A percentile compares a stretch with the other conserved stretches of the same genome.
phyloP scores from a whole-genome alignment of 1,139 yeast species.

The Pichia norvegensis region DNA sequence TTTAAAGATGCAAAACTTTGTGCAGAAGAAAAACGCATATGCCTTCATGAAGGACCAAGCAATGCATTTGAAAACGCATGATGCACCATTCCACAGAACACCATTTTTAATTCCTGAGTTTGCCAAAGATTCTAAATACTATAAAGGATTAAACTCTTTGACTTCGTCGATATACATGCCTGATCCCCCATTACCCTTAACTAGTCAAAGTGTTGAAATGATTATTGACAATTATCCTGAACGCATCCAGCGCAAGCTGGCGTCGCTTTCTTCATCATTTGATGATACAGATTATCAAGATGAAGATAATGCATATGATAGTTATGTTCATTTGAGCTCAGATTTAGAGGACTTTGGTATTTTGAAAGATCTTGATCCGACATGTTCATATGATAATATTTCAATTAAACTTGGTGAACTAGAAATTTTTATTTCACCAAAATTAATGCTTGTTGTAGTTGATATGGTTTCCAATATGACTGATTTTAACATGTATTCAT shows the following conservation, averaged over 20 bases:
- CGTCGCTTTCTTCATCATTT: constrained; percentile 4
- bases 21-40: constrained; percentile 43
- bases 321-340: constrained; percentile 6
- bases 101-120: constrained; percentile 59
- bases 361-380: constrained; percentile 16
- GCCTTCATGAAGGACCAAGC: constrained; percentile 50
- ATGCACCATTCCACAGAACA: constrained; percentile 74
- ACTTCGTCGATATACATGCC: constrained; percentile 61
- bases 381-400: constrained; percentile 45
- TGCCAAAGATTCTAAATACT: constrained; percentile 33
- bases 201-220: constrained; percentile 34
- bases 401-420: constrained; percentile 46
- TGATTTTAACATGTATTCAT: constrained; percentile 31
- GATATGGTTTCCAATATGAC: constrained; percentile 31
- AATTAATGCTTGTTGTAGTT: constrained; percentile 29
- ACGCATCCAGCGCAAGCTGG: constrained; percentile 16
- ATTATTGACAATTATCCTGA: constrained; percentile 32
- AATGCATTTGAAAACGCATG: constrained; percentile 58
- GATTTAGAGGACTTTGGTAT: constrained; percentile 8
- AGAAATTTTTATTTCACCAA: constrained; percentile 34
- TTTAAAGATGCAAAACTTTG: constrained; percentile 50
- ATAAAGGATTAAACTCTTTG: constrained; percentile 43
- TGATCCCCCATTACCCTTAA: constrained; percentile 55
- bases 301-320: constrained; percentile 9
- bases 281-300: constrained; percentile 9